These are phyloP conservation scores for Prunus fruticosa DNA, from an alignment of 306 rosid species.

Conservation along the genomic window DNA sequence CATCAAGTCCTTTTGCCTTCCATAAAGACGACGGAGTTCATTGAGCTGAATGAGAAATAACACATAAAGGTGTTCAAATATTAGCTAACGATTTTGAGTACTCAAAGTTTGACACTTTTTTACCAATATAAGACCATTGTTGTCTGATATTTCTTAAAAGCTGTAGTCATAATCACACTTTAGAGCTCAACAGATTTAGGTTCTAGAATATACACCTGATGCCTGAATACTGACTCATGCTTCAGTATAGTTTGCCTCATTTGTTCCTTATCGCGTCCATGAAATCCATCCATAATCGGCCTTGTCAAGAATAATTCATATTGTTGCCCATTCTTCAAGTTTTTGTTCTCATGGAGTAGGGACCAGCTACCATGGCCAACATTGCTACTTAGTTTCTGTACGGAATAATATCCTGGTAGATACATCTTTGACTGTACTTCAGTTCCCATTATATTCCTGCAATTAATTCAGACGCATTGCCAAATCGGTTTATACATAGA, in stretches of 20 bases:
- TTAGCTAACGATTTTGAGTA: background rate
- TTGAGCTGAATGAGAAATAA: slow-evolving; percentile 32
- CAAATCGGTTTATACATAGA: too few species aligned
- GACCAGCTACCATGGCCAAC: slow-evolving; percentile 22
- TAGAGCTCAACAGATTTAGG: background rate
- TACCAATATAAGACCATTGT: background rate
- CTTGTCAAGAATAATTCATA: slow-evolving; percentile 11
- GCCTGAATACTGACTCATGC: slow-evolving; percentile 36
- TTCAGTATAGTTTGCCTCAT: slow-evolving; percentile 33
- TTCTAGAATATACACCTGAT: slow-evolving; percentile 23
- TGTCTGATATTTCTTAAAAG: background rate
- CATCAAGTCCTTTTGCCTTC: slow-evolving; percentile 51
- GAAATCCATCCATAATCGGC: slow-evolving; percentile 8
- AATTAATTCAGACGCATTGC: too few species aligned
- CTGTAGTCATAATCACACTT: background rate
- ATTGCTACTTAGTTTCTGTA: slow-evolving; percentile 14
- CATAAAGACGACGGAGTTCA: slow-evolving; percentile 48
- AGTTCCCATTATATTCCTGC: too few species aligned
- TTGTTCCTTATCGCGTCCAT: slow-evolving; percentile 23
- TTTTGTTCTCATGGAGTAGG: slow-evolving; percentile 13
- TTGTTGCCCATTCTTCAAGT: slow-evolving; percentile 23
- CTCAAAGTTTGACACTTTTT: background rate
- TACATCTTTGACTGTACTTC: slow-evolving; percentile 30
- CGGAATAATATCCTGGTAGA: slow-evolving; percentile 28
- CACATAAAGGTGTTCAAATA: background rate